Percentiles rank a stretch among this genome's conserved stretches.
These are phyloP conservation scores for Thamnidium elegans DNA, from an alignment of 192 early-diverging fungal genomes.

Conservation along the genomic window DNA sequence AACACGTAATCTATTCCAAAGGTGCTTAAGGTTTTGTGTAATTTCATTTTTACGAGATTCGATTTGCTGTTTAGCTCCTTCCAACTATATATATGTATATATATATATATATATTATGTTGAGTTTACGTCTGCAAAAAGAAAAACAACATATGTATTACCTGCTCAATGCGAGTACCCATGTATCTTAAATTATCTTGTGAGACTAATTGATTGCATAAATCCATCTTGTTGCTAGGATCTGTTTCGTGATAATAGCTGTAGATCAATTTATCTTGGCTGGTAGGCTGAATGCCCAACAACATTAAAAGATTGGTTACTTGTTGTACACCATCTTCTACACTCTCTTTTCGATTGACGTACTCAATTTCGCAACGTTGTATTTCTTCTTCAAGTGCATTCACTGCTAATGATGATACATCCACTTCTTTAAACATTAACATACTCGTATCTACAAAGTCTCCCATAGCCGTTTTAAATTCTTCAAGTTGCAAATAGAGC, in stretches of 20 bases:
- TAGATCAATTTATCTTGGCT: neutral
- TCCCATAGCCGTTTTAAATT: slow-evolving; percentile 6
- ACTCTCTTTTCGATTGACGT: slow-evolving; percentile 7
- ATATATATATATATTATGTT: neutral
- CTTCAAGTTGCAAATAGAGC: slow-evolving; percentile 20
- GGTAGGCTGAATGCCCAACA: neutral
- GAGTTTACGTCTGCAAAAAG: too few species aligned
- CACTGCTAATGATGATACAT: slow-evolving; percentile 26
- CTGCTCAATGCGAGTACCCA: neutral
- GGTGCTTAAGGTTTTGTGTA: slow-evolving; percentile 4
- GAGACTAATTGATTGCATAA: slow-evolving; percentile 1
- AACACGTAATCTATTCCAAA: slow-evolving; percentile 23
- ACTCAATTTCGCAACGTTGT: slow-evolving; percentile 28
- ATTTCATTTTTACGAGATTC: slow-evolving; percentile 29
- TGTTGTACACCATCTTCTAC: neutral
- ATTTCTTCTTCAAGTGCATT: slow-evolving; percentile 30
- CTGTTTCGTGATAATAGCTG: neutral
- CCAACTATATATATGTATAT: too few species aligned
- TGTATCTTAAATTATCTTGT: neutral
- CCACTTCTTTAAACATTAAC: slow-evolving; percentile 8
- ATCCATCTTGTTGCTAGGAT: neutral
- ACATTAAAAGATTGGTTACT: neutral
- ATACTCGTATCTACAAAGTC: slow-evolving; percentile 19
- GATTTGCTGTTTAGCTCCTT: slow-evolving; percentile 24
- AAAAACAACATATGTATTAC: neutral